Percentiles rank a stretch among this genome's conserved stretches.
Conservation (phyloP, 768 basidiomycete genomes). For the Kondoa subrosea region DNA sequence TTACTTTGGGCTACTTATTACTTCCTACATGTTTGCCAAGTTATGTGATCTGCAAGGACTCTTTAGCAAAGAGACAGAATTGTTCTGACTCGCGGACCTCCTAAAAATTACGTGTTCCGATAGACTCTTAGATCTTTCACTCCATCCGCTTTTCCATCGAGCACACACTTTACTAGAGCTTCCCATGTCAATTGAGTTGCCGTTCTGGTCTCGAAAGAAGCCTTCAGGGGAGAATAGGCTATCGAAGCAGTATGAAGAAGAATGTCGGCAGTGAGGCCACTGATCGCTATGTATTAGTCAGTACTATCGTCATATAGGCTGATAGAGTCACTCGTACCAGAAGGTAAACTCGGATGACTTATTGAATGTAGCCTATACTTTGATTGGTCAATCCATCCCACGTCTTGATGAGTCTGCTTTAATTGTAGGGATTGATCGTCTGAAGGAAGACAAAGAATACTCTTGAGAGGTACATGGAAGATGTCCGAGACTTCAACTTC, state of each 20-base stretch:
- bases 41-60: too few relatives aligned
- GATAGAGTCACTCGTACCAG: background rate
- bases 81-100: too few relatives aligned
- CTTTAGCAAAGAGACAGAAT: too few relatives aligned
- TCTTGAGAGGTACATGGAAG: background rate
- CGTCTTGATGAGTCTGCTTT: background rate
- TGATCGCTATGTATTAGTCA: background rate
- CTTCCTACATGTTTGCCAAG: too few relatives aligned
- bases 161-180: too few relatives aligned
- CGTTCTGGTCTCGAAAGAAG: background rate
- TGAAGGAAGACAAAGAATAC: background rate
- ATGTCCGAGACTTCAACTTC: background rate
- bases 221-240: background rate
- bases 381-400: background rate
- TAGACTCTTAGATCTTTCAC: too few relatives aligned
- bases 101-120: too few relatives aligned
- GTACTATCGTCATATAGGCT: background rate
- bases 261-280: background rate
- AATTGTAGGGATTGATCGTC: background rate
- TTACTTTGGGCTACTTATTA: too few relatives aligned
- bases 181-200: background rate
- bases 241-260: background rate
- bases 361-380: background rate
- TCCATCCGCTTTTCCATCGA: too few relatives aligned
- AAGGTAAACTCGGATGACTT: background rate